Evolutionary conservation across 148 eudicot genomes (phyloP).

Genomic region (Nyssa sinensis): DNA sequence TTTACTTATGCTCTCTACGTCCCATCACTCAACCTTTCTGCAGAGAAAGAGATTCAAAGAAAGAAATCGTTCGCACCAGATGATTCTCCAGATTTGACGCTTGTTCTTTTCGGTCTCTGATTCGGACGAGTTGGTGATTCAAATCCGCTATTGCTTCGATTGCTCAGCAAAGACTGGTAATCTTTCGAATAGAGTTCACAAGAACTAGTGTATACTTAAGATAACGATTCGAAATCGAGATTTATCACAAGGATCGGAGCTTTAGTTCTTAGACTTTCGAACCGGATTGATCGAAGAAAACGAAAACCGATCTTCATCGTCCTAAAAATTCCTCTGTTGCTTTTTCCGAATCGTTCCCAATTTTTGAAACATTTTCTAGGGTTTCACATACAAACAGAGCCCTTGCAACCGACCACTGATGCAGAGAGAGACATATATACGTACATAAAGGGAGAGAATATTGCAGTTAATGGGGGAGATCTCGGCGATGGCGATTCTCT

Average conservation of each 20-base stretch:
- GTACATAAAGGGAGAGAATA: neutral
- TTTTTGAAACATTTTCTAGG: constrained; percentile 13
- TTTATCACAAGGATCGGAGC: constrained; percentile 11
- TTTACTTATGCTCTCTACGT: neutral
- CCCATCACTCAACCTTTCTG: neutral
- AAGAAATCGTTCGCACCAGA: neutral
- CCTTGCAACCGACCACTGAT: neutral
- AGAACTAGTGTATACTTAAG: neutral
- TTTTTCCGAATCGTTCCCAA: constrained; percentile 7
- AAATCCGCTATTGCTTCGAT: neutral
- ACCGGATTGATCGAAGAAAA: neutral
- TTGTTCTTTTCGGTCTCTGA: neutral
- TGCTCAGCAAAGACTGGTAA: neutral
- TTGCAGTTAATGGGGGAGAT: constrained; percentile 10
- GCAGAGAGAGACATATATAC: neutral
- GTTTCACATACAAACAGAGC: neutral
- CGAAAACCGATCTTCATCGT: constrained; percentile 15
- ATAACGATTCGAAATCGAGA: neutral
- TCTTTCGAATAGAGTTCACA: neutral
- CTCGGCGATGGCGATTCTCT: constrained; percentile 14
- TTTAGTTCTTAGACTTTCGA: neutral
- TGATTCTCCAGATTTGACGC: neutral
- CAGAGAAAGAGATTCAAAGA: neutral
- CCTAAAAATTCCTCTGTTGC: neutral
- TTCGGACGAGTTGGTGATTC: neutral